phyloP scores from a whole-genome alignment of 2,329 filamentous ascomycete genomes.

The Sphaerulina musiva region DNA sequence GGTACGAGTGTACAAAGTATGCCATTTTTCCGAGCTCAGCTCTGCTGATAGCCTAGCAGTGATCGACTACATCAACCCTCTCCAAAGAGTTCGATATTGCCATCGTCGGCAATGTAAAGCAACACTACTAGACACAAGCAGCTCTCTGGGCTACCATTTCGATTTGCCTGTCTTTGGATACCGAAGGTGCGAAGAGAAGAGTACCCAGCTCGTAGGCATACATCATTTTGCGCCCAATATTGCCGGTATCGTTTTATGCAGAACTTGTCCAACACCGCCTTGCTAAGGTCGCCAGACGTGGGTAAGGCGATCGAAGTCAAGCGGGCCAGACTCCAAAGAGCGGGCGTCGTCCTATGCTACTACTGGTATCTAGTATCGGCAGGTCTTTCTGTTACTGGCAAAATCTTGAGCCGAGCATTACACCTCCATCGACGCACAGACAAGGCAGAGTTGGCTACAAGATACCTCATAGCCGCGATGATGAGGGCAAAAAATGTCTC shows the following conservation, averaged over 20 bases:
- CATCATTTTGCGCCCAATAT: conserved; percentile 32
- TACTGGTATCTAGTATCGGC: conserved; percentile 14
- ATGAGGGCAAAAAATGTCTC: conserved; percentile 23
- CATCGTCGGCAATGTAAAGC: conserved; percentile 22
- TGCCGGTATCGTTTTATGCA: conserved; percentile 32
- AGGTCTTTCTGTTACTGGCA: background rate
- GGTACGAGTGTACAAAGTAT: too few species aligned
- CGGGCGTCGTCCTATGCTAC: background rate
- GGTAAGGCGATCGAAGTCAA: background rate
- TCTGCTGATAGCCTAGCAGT: conserved; percentile 23
- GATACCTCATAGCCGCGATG: conserved; percentile 22
- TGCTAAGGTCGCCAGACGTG: conserved; percentile 16
- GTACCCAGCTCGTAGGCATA: conserved; percentile 31
- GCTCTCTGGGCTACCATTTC: conserved; percentile 25
- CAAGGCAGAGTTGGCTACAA: background rate
- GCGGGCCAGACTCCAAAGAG: background rate
- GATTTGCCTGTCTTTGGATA: conserved; percentile 28
- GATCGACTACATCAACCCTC: conserved; percentile 30
- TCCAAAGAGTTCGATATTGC: conserved; percentile 32
- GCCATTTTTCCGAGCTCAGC: background rate
- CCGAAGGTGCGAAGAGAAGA: conserved; percentile 24
- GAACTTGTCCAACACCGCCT: conserved; percentile 32
- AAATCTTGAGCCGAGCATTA: background rate
- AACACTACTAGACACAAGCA: conserved; percentile 26
- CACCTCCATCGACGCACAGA: background rate